phyloP scores from a whole-genome alignment of 495 filamentous ascomycete genomes.

The Elaphomyces granulatus region DNA sequence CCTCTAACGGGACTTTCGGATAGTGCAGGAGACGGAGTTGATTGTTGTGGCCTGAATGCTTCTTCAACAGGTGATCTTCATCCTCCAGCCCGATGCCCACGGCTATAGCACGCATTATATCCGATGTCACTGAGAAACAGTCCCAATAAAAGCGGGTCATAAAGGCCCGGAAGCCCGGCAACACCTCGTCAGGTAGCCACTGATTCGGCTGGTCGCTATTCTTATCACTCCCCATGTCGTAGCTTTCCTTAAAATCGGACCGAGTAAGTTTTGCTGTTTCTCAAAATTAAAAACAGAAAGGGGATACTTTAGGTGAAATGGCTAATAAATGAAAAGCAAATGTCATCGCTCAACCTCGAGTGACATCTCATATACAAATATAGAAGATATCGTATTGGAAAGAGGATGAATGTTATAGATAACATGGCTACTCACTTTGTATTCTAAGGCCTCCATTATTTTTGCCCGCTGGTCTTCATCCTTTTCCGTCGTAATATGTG shows the following conservation, averaged over 20 bases:
- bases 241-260: conserved; percentile 42
- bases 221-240: conserved; percentile 48
- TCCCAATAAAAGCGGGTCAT: conserved; percentile 44
- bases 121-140: conserved; percentile 28
- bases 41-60: conserved; percentile 43
- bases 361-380: neutral
- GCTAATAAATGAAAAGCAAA: neutral
- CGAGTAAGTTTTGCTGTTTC: too few relatives aligned
- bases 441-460: conserved; percentile 24
- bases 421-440: conserved; percentile 17
- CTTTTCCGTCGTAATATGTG: conserved; percentile 35
- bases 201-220: conserved; percentile 45
- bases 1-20: conserved; percentile 37
- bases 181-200: conserved; percentile 42
- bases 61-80: conserved; percentile 36
- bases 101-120: conserved; percentile 39
- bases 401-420: too few relatives aligned
- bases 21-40: conserved; percentile 56
- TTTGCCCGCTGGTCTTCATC: conserved; percentile 24
- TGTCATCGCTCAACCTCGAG: neutral
- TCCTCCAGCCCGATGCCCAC: conserved; percentile 33
- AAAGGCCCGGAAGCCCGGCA: conserved; percentile 47
- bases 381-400: neutral
- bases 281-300: too few relatives aligned
- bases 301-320: neutral